Evolutionary conservation across 495 filamentous ascomycete species (phyloP).

Genomic region (Trichodelitschia bisporula): DNA sequence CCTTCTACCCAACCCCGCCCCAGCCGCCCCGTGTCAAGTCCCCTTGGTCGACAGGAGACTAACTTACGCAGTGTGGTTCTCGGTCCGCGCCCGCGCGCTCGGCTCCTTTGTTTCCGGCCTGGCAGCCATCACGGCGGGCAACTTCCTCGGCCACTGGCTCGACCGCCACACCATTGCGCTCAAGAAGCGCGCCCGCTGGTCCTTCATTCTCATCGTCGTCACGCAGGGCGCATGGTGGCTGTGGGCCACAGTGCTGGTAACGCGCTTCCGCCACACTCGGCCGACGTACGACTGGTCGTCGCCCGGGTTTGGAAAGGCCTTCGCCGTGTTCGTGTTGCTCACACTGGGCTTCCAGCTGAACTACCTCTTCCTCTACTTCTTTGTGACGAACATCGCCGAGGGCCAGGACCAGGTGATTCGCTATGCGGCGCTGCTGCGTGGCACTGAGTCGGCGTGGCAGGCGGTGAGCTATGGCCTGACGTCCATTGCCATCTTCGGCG

Average conservation of each 20-base stretch:
- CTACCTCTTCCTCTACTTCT: slow-evolving; percentile 23
- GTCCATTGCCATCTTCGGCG: slow-evolving; percentile 29
- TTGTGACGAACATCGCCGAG: slow-evolving; percentile 31
- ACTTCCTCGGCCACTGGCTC: slow-evolving; percentile 29
- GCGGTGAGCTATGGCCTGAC: slow-evolving; percentile 34
- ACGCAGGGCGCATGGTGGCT: slow-evolving; percentile 37
- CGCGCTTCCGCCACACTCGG: slow-evolving; percentile 22
- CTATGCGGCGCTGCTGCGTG: slow-evolving; percentile 32
- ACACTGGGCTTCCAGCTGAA: slow-evolving; percentile 22
- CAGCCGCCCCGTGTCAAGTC: too few relatives aligned
- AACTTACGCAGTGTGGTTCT: slow-evolving; percentile 34
- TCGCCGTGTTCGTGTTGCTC: slow-evolving; percentile 32
- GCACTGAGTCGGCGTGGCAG: slow-evolving; percentile 36
- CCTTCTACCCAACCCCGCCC: too few relatives aligned
- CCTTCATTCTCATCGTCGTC: slow-evolving; percentile 21
- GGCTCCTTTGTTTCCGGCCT: slow-evolving; percentile 36
- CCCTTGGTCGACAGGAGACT: too few relatives aligned
- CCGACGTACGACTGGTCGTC: slow-evolving; percentile 32
- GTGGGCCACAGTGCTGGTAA: slow-evolving; percentile 31
- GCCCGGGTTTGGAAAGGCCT: slow-evolving; percentile 28
- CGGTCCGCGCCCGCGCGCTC: slow-evolving; percentile 33
- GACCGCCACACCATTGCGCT: slow-evolving; percentile 24
- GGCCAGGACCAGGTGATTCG: slow-evolving; percentile 31
- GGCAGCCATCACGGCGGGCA: slow-evolving; percentile 29
- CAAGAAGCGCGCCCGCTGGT: slow-evolving; percentile 19